phyloP scores from a whole-genome alignment of 345 rosid genomes.

The Brassica juncea region DNA sequence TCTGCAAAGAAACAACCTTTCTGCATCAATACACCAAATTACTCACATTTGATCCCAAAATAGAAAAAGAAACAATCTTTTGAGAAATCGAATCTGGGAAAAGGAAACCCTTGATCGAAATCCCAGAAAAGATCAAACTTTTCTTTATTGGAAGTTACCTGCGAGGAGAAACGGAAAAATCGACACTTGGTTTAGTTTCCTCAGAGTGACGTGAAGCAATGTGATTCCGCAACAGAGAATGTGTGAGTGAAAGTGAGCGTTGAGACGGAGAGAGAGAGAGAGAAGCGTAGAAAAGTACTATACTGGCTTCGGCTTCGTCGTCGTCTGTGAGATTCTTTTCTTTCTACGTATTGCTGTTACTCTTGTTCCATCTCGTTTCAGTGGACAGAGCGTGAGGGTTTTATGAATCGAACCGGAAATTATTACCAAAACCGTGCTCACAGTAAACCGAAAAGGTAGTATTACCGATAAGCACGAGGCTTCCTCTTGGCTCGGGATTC shows the following conservation, averaged over 20 bases:
- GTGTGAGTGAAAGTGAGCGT: background rate
- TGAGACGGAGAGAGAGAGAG: background rate
- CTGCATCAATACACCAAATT: slow-evolving; percentile 4
- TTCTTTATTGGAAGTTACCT: background rate
- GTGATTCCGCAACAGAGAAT: background rate
- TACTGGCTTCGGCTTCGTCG: background rate
- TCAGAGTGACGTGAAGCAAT: background rate
- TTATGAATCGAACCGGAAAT: background rate
- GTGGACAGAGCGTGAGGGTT: background rate
- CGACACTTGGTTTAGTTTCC: background rate
- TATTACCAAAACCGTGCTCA: background rate
- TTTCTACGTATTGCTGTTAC: background rate
- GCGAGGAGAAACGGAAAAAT: background rate
- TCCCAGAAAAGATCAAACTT: background rate
- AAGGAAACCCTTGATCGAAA: slow-evolving; percentile 2
- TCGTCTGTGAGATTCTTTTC: background rate
- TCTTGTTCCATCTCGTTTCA: background rate
- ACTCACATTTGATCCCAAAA: background rate
- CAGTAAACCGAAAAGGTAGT: background rate
- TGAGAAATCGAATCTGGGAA: background rate
- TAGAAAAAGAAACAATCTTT: background rate
- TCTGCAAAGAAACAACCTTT: background rate
- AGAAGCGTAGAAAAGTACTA: background rate
- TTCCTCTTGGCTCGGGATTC: background rate
- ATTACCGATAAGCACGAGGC: background rate